Evolutionary conservation across 768 basidiomycete species (phyloP), one percentile per base, ranked within the genome.

Genomic region (Tricholoma flavovirens): DNA sequence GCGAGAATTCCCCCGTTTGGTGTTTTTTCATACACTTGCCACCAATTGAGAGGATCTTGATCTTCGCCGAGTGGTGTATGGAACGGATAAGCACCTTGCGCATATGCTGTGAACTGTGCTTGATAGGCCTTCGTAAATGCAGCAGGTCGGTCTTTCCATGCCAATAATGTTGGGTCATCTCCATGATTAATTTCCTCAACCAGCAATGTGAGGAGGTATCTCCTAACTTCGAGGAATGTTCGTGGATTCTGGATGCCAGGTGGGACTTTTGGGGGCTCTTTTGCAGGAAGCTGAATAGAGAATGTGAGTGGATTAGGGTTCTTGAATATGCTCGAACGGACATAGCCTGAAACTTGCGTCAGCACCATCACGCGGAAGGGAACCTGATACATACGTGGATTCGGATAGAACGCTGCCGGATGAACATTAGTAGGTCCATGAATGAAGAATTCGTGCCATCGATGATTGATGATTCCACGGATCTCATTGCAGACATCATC

Each of bases 371-470:
- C n/a, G 15, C 26, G 24, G 30, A 8, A 43, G 19, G 43, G 14
- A 36, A 6, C 21, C 15, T 11, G 26, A 21, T 32, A 54, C 57
- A 22, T 57, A 73, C 68, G 46, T 10, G 72, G 71, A 63, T 74
- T 59, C 5, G 74, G 63, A 56, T 68, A 70, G 43, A 74, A 70
- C 1, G 67, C 66, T 15, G 65, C 32, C 4, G 71, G 51, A 59
- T 73, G 66, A 36, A 63, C 57, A 55, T 73, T 70, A 1, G 63
- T 64, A 5, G 67, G 67, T 7, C 66, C 63, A 33, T 61, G 43
- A n/a, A 68, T 56, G 29, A 73, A 70, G 43, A 71, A 66, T 26
- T 70, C 54, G 22, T 54, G 17, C 58, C 64, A 75, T 30, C 68
- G 59, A 9, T 29, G 14, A 43, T 69, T 70, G 17, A 68, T 53